Base-by-base conservation (phyloP, 169 alveolate genomes). In the Plasmodium coatneyi region DNA sequence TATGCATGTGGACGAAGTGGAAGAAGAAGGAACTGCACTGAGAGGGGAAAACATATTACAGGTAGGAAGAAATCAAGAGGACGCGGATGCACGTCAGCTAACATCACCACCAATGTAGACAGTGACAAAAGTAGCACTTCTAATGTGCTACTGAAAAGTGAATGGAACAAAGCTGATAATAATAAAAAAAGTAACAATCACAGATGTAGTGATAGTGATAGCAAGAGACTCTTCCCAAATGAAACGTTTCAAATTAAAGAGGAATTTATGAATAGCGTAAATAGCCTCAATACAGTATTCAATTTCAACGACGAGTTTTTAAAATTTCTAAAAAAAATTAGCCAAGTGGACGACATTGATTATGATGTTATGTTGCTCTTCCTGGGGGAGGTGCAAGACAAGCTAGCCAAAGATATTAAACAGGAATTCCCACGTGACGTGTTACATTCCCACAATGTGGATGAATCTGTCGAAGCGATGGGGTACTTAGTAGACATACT, bases 261-360 rank as follows among this genome's bases (percentile, higher is more conserved):
- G 25, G 94, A 89, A 41, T 89, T 89, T 80, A 56, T 89, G 90
- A 80, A 78, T 39, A 78, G 80, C 81, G 83, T 89, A 28, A 89
- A 89, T 39, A 89, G 82, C 25, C 28, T 89, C 22, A 89, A 89
- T 41, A 89, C 94, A 36, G 90, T 89, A 70, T 89, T 80, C 71
- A 89, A 89, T 80, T 89, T 89, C 71, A 89, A 89, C 34, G 83
- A 89, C 16, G 94, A 89, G 39, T 89, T 89, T 60, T 54, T 89
- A 56, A 78, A 36, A 39, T 89, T 89, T 80, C 43, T 89, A 54
- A 30, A 30, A 25, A 89, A 41, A 80, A 89, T 89, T 66, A 89
- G 90, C 82, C 19, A 46, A 39, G 49, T 54, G 70, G 90, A 89
- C n/a, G 94, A 89, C 32, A 89, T 89, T 56, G 83, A 89, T 78